A percentile compares a stretch with the other conserved stretches of the same genome.
These are phyloP conservation scores for Handroanthus guayacan DNA, from an alignment of 257 asterid species.

Conservation along the genomic window DNA sequence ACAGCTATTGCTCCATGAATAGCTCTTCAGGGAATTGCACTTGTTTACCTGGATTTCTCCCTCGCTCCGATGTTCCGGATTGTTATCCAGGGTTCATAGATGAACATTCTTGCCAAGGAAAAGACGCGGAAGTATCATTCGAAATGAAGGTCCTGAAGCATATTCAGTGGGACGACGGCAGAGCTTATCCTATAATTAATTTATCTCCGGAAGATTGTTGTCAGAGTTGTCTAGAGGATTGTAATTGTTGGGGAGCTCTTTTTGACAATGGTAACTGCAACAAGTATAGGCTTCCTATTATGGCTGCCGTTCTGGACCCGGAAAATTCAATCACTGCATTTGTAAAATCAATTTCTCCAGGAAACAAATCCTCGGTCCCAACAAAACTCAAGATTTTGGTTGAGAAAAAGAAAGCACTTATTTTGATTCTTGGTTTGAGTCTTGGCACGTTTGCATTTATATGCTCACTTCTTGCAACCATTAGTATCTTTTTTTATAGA, in stretches of 20 bases:
- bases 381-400: neutral
- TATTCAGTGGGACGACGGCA: neutral
- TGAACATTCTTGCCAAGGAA: neutral
- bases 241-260: slow-evolving; percentile 18
- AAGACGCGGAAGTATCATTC: neutral
- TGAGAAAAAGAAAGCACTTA: slow-evolving; percentile 7
- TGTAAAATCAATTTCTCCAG: neutral
- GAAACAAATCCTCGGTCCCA: neutral
- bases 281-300: slow-evolving; percentile 5
- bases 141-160: neutral
- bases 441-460: neutral
- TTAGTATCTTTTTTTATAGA: neutral
- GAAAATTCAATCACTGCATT: neutral
- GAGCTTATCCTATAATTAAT: neutral
- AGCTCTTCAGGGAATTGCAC: neutral
- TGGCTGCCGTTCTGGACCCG: slow-evolving; percentile 1
- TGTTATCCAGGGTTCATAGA: slow-evolving; percentile 5
- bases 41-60: slow-evolving; percentile 7
- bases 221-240: neutral
- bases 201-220: neutral
- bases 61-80: neutral
- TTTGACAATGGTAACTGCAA: neutral
- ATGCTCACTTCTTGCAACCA: neutral
- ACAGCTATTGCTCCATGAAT: slow-evolving; percentile 7
- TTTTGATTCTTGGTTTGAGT: neutral